Percentiles rank a stretch among this genome's conserved stretches.
Conservation (phyloP, 352 stramenopile species). For the Phytophthora kernoviae region DNA sequence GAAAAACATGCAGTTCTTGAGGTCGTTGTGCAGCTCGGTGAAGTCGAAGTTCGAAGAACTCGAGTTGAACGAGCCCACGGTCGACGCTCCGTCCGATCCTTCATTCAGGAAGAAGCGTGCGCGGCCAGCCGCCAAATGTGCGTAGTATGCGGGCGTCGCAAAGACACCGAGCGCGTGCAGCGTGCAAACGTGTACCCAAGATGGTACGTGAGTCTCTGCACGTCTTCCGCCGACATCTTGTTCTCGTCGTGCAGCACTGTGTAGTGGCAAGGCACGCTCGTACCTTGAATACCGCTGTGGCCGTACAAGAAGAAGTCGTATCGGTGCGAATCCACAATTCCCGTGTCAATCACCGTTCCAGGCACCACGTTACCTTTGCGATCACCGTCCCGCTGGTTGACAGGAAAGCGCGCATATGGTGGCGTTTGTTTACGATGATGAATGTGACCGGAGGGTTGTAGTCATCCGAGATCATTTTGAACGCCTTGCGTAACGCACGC, state of each 20-base stretch:
- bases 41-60: slow-evolving; percentile 48
- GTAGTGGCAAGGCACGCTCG: slow-evolving; percentile 76
- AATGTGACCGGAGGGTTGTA: slow-evolving; percentile 80
- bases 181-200: slow-evolving; percentile 81
- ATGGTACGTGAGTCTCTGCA: slow-evolving; percentile 63
- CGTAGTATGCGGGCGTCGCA: slow-evolving; percentile 79
- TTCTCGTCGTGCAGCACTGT: slow-evolving; percentile 79
- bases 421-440: slow-evolving; percentile 84
- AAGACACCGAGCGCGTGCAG: slow-evolving; percentile 80
- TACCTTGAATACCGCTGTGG: slow-evolving; percentile 74
- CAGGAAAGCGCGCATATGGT: slow-evolving; percentile 77
- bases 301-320: slow-evolving; percentile 86
- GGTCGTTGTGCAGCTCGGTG: slow-evolving; percentile 45
- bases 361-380: slow-evolving; percentile 59
- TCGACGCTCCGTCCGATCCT: slow-evolving; percentile 40
- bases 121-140: slow-evolving; percentile 76
- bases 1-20: slow-evolving; percentile 55
- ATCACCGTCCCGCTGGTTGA: slow-evolving; percentile 37
- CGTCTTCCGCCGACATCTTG: slow-evolving; percentile 49
- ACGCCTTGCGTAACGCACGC: slow-evolving; percentile 72
- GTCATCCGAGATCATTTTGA: slow-evolving; percentile 42
- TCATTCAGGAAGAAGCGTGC: slow-evolving; percentile 76
- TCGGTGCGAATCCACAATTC: slow-evolving; percentile 72
- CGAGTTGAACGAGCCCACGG: slow-evolving; percentile 44
- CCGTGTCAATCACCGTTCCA: slow-evolving; percentile 70